Evolutionary conservation across 2,329 filamentous ascomycete genomes (phyloP).

Genomic region (Ustulina deusta): DNA sequence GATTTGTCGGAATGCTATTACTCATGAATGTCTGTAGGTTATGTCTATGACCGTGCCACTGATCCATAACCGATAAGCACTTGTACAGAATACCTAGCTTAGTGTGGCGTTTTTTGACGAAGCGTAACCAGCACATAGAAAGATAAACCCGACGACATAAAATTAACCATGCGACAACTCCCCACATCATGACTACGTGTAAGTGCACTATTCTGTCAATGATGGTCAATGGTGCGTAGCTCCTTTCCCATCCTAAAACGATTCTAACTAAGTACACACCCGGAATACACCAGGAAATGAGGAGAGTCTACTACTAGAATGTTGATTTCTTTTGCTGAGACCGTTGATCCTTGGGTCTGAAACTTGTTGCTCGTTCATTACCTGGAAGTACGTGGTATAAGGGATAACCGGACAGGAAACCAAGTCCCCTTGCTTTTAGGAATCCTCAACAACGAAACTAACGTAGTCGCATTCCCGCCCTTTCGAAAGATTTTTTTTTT

Average conservation of each 20-base stretch:
- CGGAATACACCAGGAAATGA: neutral
- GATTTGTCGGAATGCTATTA: neutral
- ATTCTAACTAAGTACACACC: neutral
- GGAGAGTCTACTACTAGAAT: neutral
- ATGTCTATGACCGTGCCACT: neutral
- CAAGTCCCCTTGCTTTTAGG: neutral
- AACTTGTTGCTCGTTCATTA: neutral
- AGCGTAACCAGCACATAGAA: neutral
- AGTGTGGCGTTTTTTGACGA: neutral
- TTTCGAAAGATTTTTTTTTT: too few species aligned
- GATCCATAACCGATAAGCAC: neutral
- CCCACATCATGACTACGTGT: neutral
- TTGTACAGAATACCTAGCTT: neutral
- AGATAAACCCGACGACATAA: neutral
- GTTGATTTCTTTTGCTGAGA: slow-evolving; percentile 7
- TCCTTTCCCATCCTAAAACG: too few species aligned
- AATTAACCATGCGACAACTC: neutral
- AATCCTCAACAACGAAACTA: neutral
- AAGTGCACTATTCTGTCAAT: too few species aligned
- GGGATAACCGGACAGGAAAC: neutral
- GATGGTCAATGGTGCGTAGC: neutral
- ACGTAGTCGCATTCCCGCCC: neutral
- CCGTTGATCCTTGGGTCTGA: neutral
- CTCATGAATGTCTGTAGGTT: neutral
- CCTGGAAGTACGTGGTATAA: neutral